Evolutionary conservation across 176 grass and related monocot species (phyloP).

Genomic region (Melocanna baccifera): DNA sequence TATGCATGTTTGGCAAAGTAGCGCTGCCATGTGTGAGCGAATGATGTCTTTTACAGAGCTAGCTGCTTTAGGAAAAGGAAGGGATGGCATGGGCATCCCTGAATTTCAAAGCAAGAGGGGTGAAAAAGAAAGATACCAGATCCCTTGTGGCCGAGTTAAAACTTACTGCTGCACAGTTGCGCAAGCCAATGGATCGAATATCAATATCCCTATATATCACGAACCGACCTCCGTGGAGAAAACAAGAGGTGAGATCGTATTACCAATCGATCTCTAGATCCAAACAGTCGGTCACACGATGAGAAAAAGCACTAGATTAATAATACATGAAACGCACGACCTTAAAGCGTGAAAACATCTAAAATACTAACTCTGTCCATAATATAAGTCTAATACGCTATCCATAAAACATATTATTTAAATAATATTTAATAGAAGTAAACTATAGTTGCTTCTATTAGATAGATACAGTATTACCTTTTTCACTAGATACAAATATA

Average conservation of each 20-base stretch:
- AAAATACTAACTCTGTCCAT: not conserved
- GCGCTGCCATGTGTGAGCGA: not conserved
- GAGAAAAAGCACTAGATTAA: not conserved
- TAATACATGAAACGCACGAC: not conserved
- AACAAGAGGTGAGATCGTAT: too few relatives aligned
- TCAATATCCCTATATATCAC: not conserved
- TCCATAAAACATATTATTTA: too few relatives aligned
- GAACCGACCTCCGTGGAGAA: too few relatives aligned
- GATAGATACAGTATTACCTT: too few relatives aligned
- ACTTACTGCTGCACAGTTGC: too few relatives aligned
- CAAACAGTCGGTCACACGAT: not conserved
- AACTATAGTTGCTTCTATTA: too few relatives aligned
- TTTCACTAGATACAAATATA: too few relatives aligned
- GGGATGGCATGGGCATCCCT: not conserved
- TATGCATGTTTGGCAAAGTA: not conserved
- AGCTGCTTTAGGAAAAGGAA: not conserved
- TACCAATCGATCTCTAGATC: not conserved
- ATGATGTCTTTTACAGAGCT: not conserved
- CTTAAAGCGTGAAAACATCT: accelerated
- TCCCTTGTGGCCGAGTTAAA: not conserved
- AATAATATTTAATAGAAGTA: too few relatives aligned
- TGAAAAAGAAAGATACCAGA: not conserved
- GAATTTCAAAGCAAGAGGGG: not conserved
- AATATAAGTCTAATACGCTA: too few relatives aligned
- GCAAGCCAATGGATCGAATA: not conserved